These are phyloP conservation scores for Paramecium octaurelia DNA, from an alignment of 73 alveolate genomes.

Conservation along the genomic window DNA sequence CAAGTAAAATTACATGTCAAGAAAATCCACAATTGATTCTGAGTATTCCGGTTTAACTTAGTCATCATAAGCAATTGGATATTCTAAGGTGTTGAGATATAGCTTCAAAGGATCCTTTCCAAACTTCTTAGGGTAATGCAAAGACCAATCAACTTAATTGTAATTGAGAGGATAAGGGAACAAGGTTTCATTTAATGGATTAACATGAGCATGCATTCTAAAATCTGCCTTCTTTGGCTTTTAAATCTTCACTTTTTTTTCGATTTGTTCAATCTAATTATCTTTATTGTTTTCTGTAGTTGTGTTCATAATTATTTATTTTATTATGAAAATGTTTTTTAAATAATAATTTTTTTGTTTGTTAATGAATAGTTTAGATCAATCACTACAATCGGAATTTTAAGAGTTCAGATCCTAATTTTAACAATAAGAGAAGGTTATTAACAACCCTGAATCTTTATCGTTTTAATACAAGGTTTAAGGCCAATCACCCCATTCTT, in stretches of 20 bases:
- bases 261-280: background rate
- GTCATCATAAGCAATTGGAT: constrained; percentile 43
- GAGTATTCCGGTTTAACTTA: background rate
- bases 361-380: background rate
- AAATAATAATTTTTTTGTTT: background rate
- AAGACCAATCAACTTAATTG: constrained; percentile 88
- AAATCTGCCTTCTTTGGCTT: constrained; percentile 97
- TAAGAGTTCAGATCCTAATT: background rate
- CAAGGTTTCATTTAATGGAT: constrained; percentile 87
- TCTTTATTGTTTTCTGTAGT: background rate
- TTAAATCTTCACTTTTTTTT: constrained; percentile 22
- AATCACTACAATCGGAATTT: background rate
- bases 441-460: constrained; percentile 11
- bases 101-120: constrained; percentile 72
- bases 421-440: background rate
- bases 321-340: background rate
- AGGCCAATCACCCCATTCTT: background rate
- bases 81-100: constrained; percentile 44
- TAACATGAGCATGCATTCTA: constrained; percentile 98
- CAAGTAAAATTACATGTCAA: constrained; percentile 60
- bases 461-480: background rate
- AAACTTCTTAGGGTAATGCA: constrained; percentile 85
- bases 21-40: constrained; percentile 45
- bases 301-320: background rate
- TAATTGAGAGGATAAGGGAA: constrained; percentile 92